These are phyloP conservation scores for Ganoderma resinaceum DNA, from an alignment of 1,284 basidiomycete genomes.

Conservation along the genomic window DNA sequence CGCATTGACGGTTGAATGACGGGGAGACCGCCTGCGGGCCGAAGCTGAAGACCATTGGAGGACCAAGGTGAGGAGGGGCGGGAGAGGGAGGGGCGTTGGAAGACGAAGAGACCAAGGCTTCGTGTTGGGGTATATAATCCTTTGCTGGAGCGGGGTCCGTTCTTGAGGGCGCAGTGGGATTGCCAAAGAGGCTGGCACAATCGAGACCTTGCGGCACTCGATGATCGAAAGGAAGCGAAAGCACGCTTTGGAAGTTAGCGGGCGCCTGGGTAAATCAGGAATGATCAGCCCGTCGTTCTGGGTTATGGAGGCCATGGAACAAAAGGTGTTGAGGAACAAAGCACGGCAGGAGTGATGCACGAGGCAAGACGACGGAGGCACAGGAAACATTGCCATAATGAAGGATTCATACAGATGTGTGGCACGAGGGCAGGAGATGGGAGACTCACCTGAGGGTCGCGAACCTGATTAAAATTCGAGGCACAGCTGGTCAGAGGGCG, in stretches of 20 bases:
- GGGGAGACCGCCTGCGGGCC: conserved; percentile 7
- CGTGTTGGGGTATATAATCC: conserved; percentile 25
- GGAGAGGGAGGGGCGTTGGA: conserved; percentile 9
- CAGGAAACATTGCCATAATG: conserved; percentile 11
- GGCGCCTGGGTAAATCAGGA: conserved; percentile 29
- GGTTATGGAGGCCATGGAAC: conserved; percentile 21
- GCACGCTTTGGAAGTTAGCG: conserved; percentile 24
- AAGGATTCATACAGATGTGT: neutral
- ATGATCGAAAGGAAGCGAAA: conserved; percentile 17
- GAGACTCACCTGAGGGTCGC: conserved; percentile 23
- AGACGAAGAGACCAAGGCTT: conserved; percentile 10
- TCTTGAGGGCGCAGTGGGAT: conserved; percentile 20
- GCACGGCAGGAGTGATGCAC: conserved; percentile 20
- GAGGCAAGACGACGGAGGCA: conserved; percentile 10
- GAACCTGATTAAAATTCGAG: conserved; percentile 12
- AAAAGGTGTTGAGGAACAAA: conserved; percentile 27
- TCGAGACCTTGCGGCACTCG: conserved; percentile 22
- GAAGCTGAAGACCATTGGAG: conserved; percentile 22
- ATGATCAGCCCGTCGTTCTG: conserved; percentile 29
- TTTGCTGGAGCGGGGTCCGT: conserved; percentile 27
- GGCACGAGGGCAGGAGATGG: conserved; percentile 7
- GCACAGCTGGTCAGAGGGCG: conserved; percentile 29
- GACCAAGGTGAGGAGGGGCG: neutral
- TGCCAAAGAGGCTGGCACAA: conserved; percentile 24
- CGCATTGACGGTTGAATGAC: conserved; percentile 10